Base-by-base conservation (phyloP, 108 stramenopile genomes). In the Skeletonema menzelii region DNA sequence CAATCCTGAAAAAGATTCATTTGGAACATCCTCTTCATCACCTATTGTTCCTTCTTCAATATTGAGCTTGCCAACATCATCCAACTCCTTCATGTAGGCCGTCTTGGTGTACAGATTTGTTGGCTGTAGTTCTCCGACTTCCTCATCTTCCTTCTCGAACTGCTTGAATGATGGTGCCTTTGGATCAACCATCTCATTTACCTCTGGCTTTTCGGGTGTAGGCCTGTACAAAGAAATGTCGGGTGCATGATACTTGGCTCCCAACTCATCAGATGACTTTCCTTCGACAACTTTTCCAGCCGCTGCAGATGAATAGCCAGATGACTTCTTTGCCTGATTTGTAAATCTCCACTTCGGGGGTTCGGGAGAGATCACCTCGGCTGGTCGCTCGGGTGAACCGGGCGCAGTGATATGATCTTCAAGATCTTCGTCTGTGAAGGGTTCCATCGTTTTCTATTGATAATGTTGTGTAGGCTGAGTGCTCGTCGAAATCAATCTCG, bases 311-410 rank as follows among this genome's bases (percentile, higher is more conserved):
- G 71, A 73, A 53, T 79, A 79, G 19, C 78, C 78, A 12, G 14
- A 24, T 0, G 72, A 59, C 59, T 79, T 79, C 56, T 68, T 72
- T 35, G 78, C 78, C 4, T 79, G 72, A 19, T 67, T 68, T 14
- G 73, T 61, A 58, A 79, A 79, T 22, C 78, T 34, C 78, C 78
- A 79, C 3, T 67, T 65, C 7, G 78, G 78, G 4, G 78, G 78
- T 0, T 47, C 26, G 2, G 78, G 71, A 24, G 71, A 53, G 49
- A 22, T 20, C 19, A 22, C 22, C 1, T 24, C 49, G 8, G 49
- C 17, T 53, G 20, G 7, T 53, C 7, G 22, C 49, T 53, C 24
- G 22, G 49, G 49, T 7, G 49, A 53, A 0, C 20, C 22, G n/a
- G 40, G 40, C 15, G 15, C 2, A 42, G 40, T 42, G 15, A 11